Evolutionary conservation across 257 asterid species (phyloP), one percentile per base, ranked within the genome.

Genomic region (Gentiana straminea): DNA sequence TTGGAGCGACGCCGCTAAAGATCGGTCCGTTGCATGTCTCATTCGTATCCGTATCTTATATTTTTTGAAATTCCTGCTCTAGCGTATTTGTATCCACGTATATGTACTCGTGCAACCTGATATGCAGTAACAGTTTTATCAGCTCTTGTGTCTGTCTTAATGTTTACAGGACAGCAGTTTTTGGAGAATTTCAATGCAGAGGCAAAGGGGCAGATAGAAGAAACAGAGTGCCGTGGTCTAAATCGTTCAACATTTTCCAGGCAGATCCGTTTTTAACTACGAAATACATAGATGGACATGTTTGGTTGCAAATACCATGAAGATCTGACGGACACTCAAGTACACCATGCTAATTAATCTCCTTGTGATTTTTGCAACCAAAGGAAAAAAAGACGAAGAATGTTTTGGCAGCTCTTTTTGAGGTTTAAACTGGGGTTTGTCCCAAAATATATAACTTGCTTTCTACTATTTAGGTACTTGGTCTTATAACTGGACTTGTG

Each of bases 131-230:
- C 15, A 35, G 24, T 9, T 4, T 52, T 43, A 38, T 11, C 1
- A 49, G 33, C 33, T n/a, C 33, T n/a, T 7, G 24, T 49, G 32
- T 7, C 53, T 13, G 15, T 33, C 32, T 49, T 13, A 8, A 4
- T 45, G 38, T 55, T 4, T 59, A 52, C 78, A 91, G 96, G 43
- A 85, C 84, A 1, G 86, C 68, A 3, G 60, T 54, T 6, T 84
- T 91, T 38, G 95, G 83, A 8, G 94, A 84, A 64, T 87, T 69
- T 64, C 55, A 69, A 35, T 79, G 89, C 71, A 65, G 68, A n/a
- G 95, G 98, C 12, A 57, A 57, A 12, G 98, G 95, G 51, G 86
- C 94, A 7, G 68, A 75, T 50, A 81, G 89, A 55, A 64, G 59
- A 1, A 44, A 70, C 3, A 60, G 87, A 45, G 84, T 64, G 5